phyloP scores from a whole-genome alignment of 2,329 filamentous ascomycete genomes.

The Chalaropsis thielavioides region DNA sequence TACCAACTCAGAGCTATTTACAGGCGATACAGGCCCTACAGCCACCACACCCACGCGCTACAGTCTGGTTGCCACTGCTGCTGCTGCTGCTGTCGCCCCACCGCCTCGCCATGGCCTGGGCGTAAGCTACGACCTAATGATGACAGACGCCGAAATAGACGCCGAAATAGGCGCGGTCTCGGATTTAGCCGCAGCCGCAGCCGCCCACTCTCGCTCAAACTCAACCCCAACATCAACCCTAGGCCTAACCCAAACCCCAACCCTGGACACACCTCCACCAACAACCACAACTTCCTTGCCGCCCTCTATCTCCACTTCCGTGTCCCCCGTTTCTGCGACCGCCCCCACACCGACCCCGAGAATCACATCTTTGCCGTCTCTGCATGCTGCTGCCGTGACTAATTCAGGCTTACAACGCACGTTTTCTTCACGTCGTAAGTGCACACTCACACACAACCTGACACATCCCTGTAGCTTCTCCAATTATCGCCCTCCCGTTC shows the following conservation, averaged over 20 bases:
- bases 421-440: conserved; percentile 38
- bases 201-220: background rate
- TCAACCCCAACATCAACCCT: background rate
- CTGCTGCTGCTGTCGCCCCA: no score
- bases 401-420: conserved; percentile 62
- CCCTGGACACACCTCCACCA: background rate
- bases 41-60: background rate
- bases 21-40: background rate
- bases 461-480: background rate
- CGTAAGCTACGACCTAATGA: background rate
- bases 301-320: background rate
- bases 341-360: background rate
- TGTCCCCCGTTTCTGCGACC: background rate
- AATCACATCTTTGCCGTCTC: conserved; percentile 29
- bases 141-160: background rate
- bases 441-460: background rate
- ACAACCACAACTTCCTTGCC: background rate
- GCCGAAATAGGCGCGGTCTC: background rate
- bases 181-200: background rate
- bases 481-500: background rate
- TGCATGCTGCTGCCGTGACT: conserved; percentile 62
- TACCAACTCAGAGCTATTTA: background rate
- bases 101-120: background rate
- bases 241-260: background rate
- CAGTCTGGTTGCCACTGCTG: no score